phyloP scores from a whole-genome alignment of 108 stramenopile species.

The Pelagomonas calceolata region DNA sequence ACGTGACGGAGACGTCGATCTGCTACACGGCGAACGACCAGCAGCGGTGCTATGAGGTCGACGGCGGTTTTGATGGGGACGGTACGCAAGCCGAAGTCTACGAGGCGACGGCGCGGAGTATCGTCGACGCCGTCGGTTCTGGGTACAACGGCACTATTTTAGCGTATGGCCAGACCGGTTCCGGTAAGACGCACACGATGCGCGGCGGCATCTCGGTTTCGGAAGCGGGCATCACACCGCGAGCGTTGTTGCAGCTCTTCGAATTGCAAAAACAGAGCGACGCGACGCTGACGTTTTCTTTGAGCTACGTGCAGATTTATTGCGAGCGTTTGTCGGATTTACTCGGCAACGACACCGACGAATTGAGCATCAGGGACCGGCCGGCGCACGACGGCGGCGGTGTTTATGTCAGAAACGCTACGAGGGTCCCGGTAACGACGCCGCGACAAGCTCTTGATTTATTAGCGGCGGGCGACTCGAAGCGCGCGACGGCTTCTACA shows the following conservation, averaged over 20 bases:
- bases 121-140: constrained; percentile 12
- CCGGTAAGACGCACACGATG: too few species aligned
- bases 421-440: not conserved
- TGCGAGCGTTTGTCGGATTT: constrained; percentile 22
- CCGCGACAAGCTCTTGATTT: not conserved
- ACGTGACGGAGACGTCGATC: too few species aligned
- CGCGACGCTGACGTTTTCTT: constrained; percentile 1
- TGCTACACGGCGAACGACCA: too few species aligned
- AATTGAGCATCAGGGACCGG: constrained; percentile 11
- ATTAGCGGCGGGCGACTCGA: constrained; percentile 11
- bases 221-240: not conserved
- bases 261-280: not conserved
- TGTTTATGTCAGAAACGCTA: constrained; percentile 15
- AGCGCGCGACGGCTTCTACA: constrained; percentile 22
- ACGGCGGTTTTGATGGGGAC: not conserved
- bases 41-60: not conserved
- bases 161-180: constrained; percentile 29
- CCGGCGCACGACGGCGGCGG: constrained; percentile 2
- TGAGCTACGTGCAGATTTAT: constrained; percentile 27
- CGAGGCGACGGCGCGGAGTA: not conserved
- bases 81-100: constrained; percentile 15
- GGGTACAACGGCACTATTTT: constrained; percentile 24
- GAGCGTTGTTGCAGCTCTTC: constrained; percentile 5
- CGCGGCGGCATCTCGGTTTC: constrained; percentile 1
- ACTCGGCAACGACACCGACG: constrained; percentile 8